phyloP scores from a whole-genome alignment of 2,329 filamentous ascomycete species.

The Penicillium olsonii region DNA sequence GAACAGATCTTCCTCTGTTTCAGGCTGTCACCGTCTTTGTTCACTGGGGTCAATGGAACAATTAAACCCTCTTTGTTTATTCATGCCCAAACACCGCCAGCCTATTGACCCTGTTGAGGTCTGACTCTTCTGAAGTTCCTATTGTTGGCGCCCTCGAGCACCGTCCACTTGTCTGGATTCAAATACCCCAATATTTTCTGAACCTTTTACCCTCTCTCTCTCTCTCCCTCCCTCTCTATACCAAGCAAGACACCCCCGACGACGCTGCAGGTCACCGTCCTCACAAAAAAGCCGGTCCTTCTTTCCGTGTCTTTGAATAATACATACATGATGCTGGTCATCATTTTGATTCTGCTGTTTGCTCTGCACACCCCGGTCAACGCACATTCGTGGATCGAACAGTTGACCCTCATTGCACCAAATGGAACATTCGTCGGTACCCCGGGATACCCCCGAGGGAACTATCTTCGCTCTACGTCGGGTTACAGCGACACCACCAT shows the following conservation, averaged over 20 bases:
- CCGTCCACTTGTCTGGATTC: background rate
- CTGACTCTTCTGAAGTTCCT: constrained; percentile 1
- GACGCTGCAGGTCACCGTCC: constrained; percentile 12
- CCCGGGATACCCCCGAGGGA: constrained; percentile 75
- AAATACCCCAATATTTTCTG: background rate
- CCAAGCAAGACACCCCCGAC: constrained; percentile 2
- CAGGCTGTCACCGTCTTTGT: constrained; percentile 6
- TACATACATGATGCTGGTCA: constrained; percentile 4
- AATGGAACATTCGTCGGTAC: constrained; percentile 73
- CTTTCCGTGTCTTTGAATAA: constrained; percentile 1
- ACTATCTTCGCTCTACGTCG: constrained; percentile 58
- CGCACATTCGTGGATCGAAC: constrained; percentile 83
- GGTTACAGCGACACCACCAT: constrained; percentile 61
- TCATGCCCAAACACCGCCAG: background rate
- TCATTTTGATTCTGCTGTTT: constrained; percentile 22
- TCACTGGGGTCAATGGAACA: constrained; percentile 1
- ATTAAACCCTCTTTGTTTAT: constrained; percentile 4
- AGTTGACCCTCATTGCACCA: constrained; percentile 67
- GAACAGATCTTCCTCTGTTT: constrained; percentile 10
- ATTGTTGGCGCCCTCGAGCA: constrained; percentile 1
- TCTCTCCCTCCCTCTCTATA: background rate
- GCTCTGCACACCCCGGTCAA: constrained; percentile 28
- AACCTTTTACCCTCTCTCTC: background rate
- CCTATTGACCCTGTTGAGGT: background rate
- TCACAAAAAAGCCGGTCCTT: constrained; percentile 4